Percentiles rank a stretch among this genome's conserved stretches.
These are phyloP conservation scores for Amanita fuliginea DNA, from an alignment of 768 basidiomycete genomes.

Conservation along the genomic window DNA sequence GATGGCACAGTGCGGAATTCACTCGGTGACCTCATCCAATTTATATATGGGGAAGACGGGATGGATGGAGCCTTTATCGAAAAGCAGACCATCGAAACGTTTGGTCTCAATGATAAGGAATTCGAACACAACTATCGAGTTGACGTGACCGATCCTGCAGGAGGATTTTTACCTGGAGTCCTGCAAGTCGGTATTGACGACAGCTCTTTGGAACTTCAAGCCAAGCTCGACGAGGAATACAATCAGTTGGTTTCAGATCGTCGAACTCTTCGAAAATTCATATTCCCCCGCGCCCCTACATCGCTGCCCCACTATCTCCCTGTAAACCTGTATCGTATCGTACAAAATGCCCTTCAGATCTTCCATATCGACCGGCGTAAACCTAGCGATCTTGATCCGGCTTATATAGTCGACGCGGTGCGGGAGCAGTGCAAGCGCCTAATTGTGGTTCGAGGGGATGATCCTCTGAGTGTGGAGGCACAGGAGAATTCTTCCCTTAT, in stretches of 20 bases:
- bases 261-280: slow-evolving; percentile 62
- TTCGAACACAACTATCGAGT: slow-evolving; percentile 94
- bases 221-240: slow-evolving; percentile 63
- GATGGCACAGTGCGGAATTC: slow-evolving; percentile 98
- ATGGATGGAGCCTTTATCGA: slow-evolving; percentile 99
- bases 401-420: slow-evolving; percentile 75
- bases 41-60: slow-evolving; percentile 96
- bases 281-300: slow-evolving; percentile 72
- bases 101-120: slow-evolving; percentile 65
- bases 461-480: slow-evolving; percentile 60
- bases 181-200: slow-evolving; percentile 86
- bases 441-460: slow-evolving; percentile 81
- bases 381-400: slow-evolving; percentile 84
- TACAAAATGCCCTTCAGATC: slow-evolving; percentile 92
- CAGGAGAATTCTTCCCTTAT: slow-evolving; percentile 85
- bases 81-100: slow-evolving; percentile 87
- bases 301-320: slow-evolving; percentile 77
- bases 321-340: slow-evolving; percentile 90
- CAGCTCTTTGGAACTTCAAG: slow-evolving; percentile 73
- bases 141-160: slow-evolving; percentile 77
- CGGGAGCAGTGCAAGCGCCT: slow-evolving; percentile 66
- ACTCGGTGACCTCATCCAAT: slow-evolving; percentile 90
- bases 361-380: slow-evolving; percentile 95
- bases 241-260: slow-evolving; percentile 65
- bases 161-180: slow-evolving; percentile 69